Percentiles rank a stretch among this genome's conserved stretches.
phyloP scores from a whole-genome alignment of 352 stramenopile species.

The Blastocystis sp. region DNA sequence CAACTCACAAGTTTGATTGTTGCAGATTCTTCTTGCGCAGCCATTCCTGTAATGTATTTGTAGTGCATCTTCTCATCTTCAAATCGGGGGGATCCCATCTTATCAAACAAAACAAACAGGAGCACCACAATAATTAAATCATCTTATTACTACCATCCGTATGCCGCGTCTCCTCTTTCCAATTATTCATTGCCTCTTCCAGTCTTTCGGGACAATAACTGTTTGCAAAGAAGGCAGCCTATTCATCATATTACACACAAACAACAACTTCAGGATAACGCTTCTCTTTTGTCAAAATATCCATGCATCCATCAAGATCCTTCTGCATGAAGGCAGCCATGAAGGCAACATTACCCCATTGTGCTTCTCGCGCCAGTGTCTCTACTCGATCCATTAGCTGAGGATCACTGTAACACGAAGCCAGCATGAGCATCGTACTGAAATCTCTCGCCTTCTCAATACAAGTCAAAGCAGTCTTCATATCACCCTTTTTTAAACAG shows the following conservation, averaged over 20 bases:
- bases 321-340: slow-evolving; percentile 58
- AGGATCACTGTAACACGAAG: slow-evolving; percentile 54
- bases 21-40: not conserved
- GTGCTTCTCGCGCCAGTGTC: slow-evolving; percentile 1
- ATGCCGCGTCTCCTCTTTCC: slow-evolving; percentile 26
- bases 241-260: not conserved
- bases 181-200: slow-evolving; percentile 24
- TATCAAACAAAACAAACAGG: slow-evolving; percentile 8
- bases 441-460: slow-evolving; percentile 35
- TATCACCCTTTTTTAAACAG: slow-evolving; percentile 58
- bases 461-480: slow-evolving; percentile 31
- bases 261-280: slow-evolving; percentile 47
- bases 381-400: slow-evolving; percentile 28
- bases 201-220: slow-evolving; percentile 35
- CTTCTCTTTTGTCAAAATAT: slow-evolving; percentile 16
- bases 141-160: not conserved
- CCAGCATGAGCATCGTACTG: slow-evolving; percentile 61
- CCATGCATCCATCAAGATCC: slow-evolving; percentile 33
- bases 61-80: not conserved
- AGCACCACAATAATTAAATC: not conserved
- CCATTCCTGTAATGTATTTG: not conserved
- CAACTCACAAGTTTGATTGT: slow-evolving; percentile 58
- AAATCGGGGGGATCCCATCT: not conserved
- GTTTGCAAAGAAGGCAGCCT: slow-evolving; percentile 55
- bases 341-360: slow-evolving; percentile 31